Conservation (phyloP, 2,329 filamentous ascomycete genomes). For the Aureobasidium sp. region DNA sequence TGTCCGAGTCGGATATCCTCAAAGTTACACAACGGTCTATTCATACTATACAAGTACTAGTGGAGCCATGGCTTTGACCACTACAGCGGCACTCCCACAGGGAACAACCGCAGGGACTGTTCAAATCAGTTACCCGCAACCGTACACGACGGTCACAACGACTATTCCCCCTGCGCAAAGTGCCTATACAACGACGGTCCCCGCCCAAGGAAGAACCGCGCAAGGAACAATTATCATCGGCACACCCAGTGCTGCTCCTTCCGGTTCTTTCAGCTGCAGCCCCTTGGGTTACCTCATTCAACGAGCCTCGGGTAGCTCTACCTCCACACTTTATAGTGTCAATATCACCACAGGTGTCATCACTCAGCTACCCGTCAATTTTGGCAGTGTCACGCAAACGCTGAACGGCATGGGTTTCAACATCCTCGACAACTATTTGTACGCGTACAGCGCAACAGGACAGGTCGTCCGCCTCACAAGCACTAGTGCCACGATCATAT, state of each 20-base stretch:
- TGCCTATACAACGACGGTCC: background rate
- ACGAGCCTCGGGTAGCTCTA: background rate
- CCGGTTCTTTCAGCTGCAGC: background rate
- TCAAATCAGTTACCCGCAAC: background rate
- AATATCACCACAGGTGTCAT: background rate
- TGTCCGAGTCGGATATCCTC: too few relatives aligned
- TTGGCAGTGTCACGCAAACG: background rate
- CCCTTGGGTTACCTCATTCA: slow-evolving; percentile 1
- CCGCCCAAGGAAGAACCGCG: background rate
- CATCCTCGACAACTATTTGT: slow-evolving; percentile 2
- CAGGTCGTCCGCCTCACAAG: background rate
- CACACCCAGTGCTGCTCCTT: background rate
- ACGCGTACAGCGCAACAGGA: background rate
- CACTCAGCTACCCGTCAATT: background rate
- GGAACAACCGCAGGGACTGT: background rate
- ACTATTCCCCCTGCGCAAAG: background rate
- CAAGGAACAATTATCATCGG: slow-evolving; percentile 1
- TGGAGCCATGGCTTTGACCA: background rate
- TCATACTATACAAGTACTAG: background rate
- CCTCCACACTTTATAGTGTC: background rate
- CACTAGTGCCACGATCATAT: background rate
- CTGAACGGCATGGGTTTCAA: slow-evolving; percentile 15
- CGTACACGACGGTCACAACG: background rate
- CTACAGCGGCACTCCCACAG: background rate
- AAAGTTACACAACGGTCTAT: background rate